A percentile compares a stretch with the other conserved stretches of the same genome.
Evolutionary conservation across 2,329 filamentous ascomycete species (phyloP).

Genomic region (Helotiales sp.): DNA sequence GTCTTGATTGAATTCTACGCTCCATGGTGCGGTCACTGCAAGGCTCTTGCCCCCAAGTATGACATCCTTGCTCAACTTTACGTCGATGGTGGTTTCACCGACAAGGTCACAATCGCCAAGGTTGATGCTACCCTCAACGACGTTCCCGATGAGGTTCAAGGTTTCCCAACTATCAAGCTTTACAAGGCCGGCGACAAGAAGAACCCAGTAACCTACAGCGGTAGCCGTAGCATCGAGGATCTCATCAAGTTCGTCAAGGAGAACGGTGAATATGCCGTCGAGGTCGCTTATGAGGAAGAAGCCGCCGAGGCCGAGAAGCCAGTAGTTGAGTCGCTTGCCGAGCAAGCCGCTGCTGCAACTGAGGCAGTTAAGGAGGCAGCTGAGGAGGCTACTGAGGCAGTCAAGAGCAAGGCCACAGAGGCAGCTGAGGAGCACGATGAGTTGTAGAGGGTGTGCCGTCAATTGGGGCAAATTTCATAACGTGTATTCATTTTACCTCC

Average conservation of each 20-base stretch:
- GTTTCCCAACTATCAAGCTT: slow-evolving; percentile 99
- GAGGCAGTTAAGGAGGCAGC: slow-evolving; percentile 48
- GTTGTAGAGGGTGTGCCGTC: slow-evolving; percentile 61
- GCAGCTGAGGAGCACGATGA: slow-evolving; percentile 68
- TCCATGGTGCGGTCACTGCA: slow-evolving; percentile 99
- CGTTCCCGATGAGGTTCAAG: slow-evolving; percentile 93
- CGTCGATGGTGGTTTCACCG: slow-evolving; percentile 75
- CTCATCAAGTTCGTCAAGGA: slow-evolving; percentile 91
- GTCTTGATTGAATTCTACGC: slow-evolving; percentile 98
- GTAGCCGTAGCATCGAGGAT: slow-evolving; percentile 88
- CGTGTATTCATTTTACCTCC: slow-evolving; percentile 37
- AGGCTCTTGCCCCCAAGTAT: slow-evolving; percentile 95
- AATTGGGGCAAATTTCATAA: slow-evolving; percentile 23
- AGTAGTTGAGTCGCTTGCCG: slow-evolving; percentile 45
- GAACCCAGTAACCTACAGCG: slow-evolving; percentile 83
- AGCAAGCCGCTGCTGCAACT: slow-evolving; percentile 47
- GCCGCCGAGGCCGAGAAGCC: slow-evolving; percentile 54
- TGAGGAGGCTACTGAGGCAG: slow-evolving; percentile 54
- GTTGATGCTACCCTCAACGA: slow-evolving; percentile 96
- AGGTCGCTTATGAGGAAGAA: slow-evolving; percentile 63
- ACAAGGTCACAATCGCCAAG: slow-evolving; percentile 93
- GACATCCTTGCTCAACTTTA: slow-evolving; percentile 86
- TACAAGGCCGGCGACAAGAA: slow-evolving; percentile 90
- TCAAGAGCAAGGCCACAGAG: slow-evolving; percentile 52
- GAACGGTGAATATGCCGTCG: slow-evolving; percentile 88